Percentiles rank a stretch among this genome's conserved stretches.
phyloP scores from a whole-genome alignment of 306 rosid species.

The Prunus fruticosa region DNA sequence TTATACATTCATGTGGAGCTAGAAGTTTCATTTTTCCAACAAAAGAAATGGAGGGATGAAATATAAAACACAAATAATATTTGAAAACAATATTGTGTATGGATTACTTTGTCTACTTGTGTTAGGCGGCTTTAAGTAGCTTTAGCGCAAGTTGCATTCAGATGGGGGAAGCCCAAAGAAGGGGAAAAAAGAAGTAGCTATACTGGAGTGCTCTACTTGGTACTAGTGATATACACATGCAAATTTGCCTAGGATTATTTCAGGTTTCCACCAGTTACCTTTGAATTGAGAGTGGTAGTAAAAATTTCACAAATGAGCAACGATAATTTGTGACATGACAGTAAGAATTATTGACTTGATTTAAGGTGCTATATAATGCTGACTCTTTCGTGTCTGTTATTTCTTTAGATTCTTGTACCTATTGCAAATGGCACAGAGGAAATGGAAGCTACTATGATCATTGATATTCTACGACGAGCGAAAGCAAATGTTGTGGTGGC shows the following conservation, averaged over 20 bases:
- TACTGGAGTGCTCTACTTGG: background rate
- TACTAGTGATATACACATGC: background rate
- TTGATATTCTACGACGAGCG: conserved; percentile 76
- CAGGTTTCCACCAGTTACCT: background rate
- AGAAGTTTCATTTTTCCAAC: no score
- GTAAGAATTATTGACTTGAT: background rate
- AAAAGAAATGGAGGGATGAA: no score
- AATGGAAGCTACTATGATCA: conserved; percentile 86
- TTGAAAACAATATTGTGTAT: background rate
- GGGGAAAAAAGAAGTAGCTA: background rate
- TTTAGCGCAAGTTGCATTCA: background rate
- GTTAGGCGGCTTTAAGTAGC: background rate
- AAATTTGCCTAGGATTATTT: background rate
- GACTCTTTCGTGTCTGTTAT: conserved; percentile 22
- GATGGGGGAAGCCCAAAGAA: background rate
- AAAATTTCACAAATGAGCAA: background rate
- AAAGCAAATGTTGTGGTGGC: conserved; percentile 88
- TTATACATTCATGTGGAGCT: no score
- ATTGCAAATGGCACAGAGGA: conserved; percentile 88
- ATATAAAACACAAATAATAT: no score
- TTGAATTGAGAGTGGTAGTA: background rate
- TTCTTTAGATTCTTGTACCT: conserved; percentile 81
- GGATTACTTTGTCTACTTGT: background rate
- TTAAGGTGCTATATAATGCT: background rate
- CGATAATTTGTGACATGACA: background rate